Evolutionary conservation across 2,329 filamentous ascomycete genomes (phyloP), one percentile per base, ranked within the genome.

Genomic region (Penicillium sp.): DNA sequence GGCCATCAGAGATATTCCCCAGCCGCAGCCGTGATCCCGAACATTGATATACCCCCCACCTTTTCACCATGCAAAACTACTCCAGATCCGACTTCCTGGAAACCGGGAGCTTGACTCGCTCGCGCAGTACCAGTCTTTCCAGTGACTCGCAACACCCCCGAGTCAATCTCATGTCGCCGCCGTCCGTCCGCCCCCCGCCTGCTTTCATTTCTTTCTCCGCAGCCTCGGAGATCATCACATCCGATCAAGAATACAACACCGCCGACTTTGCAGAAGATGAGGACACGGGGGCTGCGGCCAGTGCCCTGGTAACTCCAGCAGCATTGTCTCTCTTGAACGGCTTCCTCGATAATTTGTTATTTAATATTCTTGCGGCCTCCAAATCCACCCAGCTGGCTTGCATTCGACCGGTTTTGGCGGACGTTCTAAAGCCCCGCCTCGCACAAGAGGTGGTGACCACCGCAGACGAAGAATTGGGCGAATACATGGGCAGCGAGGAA

Each of bases 301-400:
- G 88, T 19, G 90, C 90, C 19, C 73, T 89, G 49, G 90, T 96
- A 56, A 88, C 91, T 1, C 80, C 83, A 2, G 82, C 84, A 27
- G 90, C 95, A 0, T 79, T 98, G 37, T 82, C 83, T 43, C 83
- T 96, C 10, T 84, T 97, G 70, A 99, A 99, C 77, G 87, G 84
- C 67, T 99, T 99, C 71, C 84, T 99, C 60, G 95, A 99, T 73
- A 91, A 97, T 71, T 81, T 98, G 4, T 83, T 99, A 6, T 96
- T 93, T 79, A 93, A 91, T 69, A 90, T 98, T 61, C 84, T 99
- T n/a, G 86, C 87, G 26, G 80, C 86, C 13, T 88, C 93, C 19
- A 87, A 88, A 66, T 92, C 92, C 3, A 96, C 92, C 0, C 86
- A 87, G 3, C 81, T 98, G 9, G 77, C 84, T 8, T 83, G 87